Evolutionary conservation across 2,329 filamentous ascomycete species (phyloP).

Genomic region (Alternaria metachromatica): DNA sequence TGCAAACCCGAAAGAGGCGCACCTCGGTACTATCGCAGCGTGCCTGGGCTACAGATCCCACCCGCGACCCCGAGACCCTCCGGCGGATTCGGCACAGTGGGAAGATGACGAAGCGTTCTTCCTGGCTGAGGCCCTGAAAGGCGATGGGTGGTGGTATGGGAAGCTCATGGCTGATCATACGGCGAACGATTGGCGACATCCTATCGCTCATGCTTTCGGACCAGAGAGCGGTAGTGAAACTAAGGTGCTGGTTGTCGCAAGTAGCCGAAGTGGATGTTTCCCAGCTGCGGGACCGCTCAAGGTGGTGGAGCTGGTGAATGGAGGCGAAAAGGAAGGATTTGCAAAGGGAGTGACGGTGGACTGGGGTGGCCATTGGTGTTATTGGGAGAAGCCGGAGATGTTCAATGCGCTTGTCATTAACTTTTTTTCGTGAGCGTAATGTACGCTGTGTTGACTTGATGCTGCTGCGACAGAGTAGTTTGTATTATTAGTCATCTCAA

Average conservation of each 20-base stretch:
- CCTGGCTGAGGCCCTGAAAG: constrained; percentile 27
- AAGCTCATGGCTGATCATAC: constrained; percentile 43
- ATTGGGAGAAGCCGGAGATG: constrained; percentile 36
- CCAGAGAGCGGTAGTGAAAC: constrained; percentile 20
- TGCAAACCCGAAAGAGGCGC: constrained; percentile 17
- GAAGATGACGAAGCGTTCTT: constrained; percentile 35
- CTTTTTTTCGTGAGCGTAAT: constrained; percentile 8
- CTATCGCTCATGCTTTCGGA: constrained; percentile 29
- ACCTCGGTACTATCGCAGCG: constrained; percentile 29
- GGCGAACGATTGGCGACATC: constrained; percentile 32
- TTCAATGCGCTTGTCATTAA: constrained; percentile 30
- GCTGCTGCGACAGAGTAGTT: not conserved
- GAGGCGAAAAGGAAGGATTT: constrained; percentile 6
- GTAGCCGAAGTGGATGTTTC: constrained; percentile 38
- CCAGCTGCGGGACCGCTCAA: constrained; percentile 31
- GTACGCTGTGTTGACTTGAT: not conserved
- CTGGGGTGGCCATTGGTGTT: constrained; percentile 44
- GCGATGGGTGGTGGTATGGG: constrained; percentile 36
- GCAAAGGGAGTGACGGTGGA: constrained; percentile 27
- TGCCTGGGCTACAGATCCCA: constrained; percentile 35
- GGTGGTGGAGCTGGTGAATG: constrained; percentile 31
- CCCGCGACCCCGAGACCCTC: constrained; percentile 22
- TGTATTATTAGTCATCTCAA: not conserved
- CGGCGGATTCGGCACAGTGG: constrained; percentile 17
- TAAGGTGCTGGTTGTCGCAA: constrained; percentile 32